These are phyloP conservation scores for Tetrastigma voinierianum DNA, from an alignment of 164 flowering plant species.

Conservation along the genomic window DNA sequence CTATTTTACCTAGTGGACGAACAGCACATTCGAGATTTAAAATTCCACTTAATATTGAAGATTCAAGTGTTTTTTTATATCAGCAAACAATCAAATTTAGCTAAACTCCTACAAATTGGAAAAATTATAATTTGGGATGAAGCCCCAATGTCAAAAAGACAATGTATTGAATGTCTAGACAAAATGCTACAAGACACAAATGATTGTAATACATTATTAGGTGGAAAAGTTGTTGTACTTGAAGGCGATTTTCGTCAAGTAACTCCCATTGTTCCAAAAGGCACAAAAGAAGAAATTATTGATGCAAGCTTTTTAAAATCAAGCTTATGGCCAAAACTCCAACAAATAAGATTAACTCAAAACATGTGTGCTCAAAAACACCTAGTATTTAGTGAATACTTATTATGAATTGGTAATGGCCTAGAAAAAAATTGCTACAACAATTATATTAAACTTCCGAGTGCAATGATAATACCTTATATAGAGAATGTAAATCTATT, in stretches of 20 bases:
- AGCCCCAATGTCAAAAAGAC: too few species aligned
- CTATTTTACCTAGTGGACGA: background rate
- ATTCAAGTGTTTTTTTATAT: too few species aligned
- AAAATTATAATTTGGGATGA: too few species aligned
- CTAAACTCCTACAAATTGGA: too few species aligned
- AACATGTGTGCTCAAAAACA: background rate
- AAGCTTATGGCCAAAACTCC: background rate
- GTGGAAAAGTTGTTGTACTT: background rate
- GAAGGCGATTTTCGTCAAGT: conserved; percentile 1
- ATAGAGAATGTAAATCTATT: too few species aligned
- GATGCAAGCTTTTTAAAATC: background rate
- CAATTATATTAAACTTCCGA: background rate
- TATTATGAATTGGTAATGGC: background rate
- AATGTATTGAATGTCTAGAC: too few species aligned
- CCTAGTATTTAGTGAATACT: background rate
- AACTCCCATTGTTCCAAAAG: background rate
- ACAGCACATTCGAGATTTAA: background rate
- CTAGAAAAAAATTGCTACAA: background rate
- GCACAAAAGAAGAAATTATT: background rate
- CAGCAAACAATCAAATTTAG: too few species aligned
- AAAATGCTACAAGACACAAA: too few species aligned
- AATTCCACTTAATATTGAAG: background rate
- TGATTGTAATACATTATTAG: too few species aligned
- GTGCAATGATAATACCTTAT: too few species aligned
- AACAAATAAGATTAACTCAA: background rate